Conservation (phyloP, 176 grass and related monocot species). For the Neostapfia colusana region DNA sequence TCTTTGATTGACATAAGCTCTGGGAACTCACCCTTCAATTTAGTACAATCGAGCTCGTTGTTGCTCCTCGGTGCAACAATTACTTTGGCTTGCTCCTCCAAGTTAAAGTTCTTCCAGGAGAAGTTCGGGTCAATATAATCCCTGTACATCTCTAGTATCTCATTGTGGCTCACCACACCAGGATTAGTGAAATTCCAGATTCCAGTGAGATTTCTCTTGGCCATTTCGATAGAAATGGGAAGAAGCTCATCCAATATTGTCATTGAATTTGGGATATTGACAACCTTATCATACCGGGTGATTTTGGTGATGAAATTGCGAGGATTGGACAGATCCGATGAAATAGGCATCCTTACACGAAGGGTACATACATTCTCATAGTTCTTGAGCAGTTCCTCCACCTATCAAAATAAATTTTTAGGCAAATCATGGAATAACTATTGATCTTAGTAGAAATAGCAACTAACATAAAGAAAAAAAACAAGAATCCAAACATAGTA, state of each 20-base stretch:
- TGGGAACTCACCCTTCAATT: conserved; percentile 67
- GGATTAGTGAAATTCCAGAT: conserved; percentile 96
- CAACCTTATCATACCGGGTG: conserved; percentile 70
- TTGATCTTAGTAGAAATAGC: neutral
- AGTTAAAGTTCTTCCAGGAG: conserved; percentile 76
- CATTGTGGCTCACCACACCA: conserved; percentile 85
- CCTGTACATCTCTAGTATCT: conserved; percentile 84
- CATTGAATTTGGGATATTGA: conserved; percentile 84
- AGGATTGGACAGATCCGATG: conserved; percentile 73
- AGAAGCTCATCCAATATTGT: conserved; percentile 84
- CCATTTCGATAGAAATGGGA: conserved; percentile 87
- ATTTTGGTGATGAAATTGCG: conserved; percentile 93
- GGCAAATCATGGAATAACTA: neutral
- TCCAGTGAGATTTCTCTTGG: conserved; percentile 76
- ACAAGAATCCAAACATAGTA: neutral
- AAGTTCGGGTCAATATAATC: conserved; percentile 75
- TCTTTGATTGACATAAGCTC: conserved; percentile 80
- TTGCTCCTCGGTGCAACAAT: conserved; percentile 89
- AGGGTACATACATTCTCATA: conserved; percentile 83
- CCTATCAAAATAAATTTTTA: conserved; percentile 44
- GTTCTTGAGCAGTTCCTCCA: conserved; percentile 77
- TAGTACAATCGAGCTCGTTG: conserved; percentile 70
- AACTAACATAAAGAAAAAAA: conserved; percentile 24
- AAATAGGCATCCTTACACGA: conserved; percentile 86
- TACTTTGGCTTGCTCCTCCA: conserved; percentile 85